Base-by-base conservation (phyloP, 805 yeast genomes). In the Pichia nakasei region DNA sequence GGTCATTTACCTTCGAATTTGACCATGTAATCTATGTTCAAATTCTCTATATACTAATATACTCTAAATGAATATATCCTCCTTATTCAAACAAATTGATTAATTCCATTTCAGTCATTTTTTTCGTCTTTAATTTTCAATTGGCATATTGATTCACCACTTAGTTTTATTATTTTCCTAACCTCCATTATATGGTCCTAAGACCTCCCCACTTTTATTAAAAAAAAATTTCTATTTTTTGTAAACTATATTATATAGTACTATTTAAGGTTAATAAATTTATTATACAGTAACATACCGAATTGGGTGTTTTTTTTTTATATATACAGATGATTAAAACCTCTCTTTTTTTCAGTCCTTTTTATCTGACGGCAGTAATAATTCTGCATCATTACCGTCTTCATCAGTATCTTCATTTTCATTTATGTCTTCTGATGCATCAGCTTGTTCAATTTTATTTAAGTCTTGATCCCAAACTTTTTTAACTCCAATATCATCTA, bases 381-480 rank as follows among this genome's bases (percentile, higher is more conserved):
- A 34, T 17, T 52, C 56, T 9, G 46, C 47, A 35, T 44, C 45
- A 13, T 38, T 47, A 24, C 46, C 48, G 19, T 47, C 54, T 12
- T 49, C 53, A 27, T 27, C 32, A 27, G 3, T n/a, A 27, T 9
- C 12, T 27, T 24, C 27, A 24, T 24, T 24, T 24, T 24, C 27
- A 24, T 24, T 24, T 4, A 46, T 50, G 9, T 45, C 43, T 9
- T 45, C 47, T 20, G 33, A 29, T 8, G 47, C 45, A 21, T 45
- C 47, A 9, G 46, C 49, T 13, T 52, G 52, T 31, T 55, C 55
- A 24, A 57, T 31, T 37, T 46, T 46, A 22, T 41, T 48, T 26
- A 52, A 51, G 35, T 54, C 52, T 33, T 48, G 48, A 44, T 60
- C 61, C 64, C 65, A 60, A 24, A 58, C 55, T 39, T 55, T 58